Conservation (phyloP, 495 filamentous ascomycete genomes). For the Talaromyces proteolyticus region DNA sequence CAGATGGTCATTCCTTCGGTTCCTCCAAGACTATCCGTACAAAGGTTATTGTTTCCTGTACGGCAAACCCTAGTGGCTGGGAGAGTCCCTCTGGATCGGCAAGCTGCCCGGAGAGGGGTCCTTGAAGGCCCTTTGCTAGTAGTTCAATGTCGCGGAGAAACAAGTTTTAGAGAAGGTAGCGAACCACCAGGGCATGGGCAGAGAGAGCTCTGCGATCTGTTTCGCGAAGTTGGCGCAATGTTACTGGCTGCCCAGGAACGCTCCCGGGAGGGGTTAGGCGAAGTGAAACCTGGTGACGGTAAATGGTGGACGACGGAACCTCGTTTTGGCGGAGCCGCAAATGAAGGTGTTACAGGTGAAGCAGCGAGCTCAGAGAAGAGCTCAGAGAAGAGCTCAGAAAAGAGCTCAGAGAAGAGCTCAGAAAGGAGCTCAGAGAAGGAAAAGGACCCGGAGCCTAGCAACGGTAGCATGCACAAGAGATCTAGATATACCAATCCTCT, state of each 20-base stretch:
- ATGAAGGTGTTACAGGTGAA: slow-evolving; percentile 56
- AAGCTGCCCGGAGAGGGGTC: slow-evolving; percentile 63
- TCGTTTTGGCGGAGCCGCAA: slow-evolving; percentile 71
- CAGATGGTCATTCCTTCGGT: slow-evolving; percentile 56
- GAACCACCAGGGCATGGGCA: slow-evolving; percentile 41
- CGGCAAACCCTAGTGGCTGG: slow-evolving; percentile 54
- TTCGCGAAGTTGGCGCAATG: slow-evolving; percentile 67
- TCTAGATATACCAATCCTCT: slow-evolving; percentile 30
- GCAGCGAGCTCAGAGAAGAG: too few relatives aligned
- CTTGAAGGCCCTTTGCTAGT: slow-evolving; percentile 68
- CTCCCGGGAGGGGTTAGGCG: slow-evolving; percentile 59
- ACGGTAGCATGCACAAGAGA: slow-evolving; percentile 27
- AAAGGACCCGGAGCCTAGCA: slow-evolving; percentile 13
- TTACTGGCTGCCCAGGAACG: slow-evolving; percentile 80
- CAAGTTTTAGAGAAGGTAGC: slow-evolving; percentile 35
- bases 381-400: too few relatives aligned
- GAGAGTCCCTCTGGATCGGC: slow-evolving; percentile 60
- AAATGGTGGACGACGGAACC: slow-evolving; percentile 74
- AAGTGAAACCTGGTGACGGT: slow-evolving; percentile 63
- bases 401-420: slow-evolving; percentile 14
- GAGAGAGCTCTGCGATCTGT: slow-evolving; percentile 57
- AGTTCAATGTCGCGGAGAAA: slow-evolving; percentile 54
- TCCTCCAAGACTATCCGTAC: slow-evolving; percentile 56
- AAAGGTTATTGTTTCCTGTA: slow-evolving; percentile 45
- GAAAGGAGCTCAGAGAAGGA: slow-evolving; percentile 17